Percentiles rank a stretch among this genome's conserved stretches.
Conservation (phyloP, 2,329 filamentous ascomycete species). For the Xylariomycetidae sp. region DNA sequence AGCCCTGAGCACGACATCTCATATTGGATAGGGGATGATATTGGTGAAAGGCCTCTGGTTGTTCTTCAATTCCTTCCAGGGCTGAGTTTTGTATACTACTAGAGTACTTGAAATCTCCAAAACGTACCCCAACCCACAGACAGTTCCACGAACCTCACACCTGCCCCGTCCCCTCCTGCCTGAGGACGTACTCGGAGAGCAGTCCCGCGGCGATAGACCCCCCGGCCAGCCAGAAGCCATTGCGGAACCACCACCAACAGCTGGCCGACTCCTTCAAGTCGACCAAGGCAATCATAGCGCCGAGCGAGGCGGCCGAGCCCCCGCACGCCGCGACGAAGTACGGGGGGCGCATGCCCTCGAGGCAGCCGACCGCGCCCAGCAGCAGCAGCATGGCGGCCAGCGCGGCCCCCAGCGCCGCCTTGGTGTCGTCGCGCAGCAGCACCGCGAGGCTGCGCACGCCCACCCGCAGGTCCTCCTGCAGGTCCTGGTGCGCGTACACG, state of each 20-base stretch:
- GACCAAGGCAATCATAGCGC: conserved; percentile 23
- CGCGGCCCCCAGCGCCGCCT: conserved; percentile 16
- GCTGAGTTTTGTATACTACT: too few species aligned
- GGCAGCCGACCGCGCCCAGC: conserved; percentile 13
- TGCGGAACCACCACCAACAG: conserved; percentile 28
- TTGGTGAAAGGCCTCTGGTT: too few species aligned
- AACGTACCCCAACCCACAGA: not conserved
- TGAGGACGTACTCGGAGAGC: conserved; percentile 11
- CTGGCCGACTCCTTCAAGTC: conserved; percentile 21
- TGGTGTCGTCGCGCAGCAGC: conserved; percentile 16
- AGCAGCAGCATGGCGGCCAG: conserved; percentile 18
- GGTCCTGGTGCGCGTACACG: conserved; percentile 31
- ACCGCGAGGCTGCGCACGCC: conserved; percentile 30
- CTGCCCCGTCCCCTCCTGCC: conserved; percentile 10
- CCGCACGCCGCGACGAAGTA: conserved; percentile 19
- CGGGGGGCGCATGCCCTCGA: conserved; percentile 13
- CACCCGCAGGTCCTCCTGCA: conserved; percentile 26
- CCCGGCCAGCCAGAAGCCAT: conserved; percentile 26
- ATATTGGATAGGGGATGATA: too few species aligned
- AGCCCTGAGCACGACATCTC: too few species aligned
- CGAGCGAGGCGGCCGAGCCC: conserved; percentile 19
- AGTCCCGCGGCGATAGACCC: conserved; percentile 21
- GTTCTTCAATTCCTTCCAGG: too few species aligned
- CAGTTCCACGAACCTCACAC: conserved; percentile 32
- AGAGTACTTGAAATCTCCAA: too few species aligned